Conservation (phyloP, 768 basidiomycete species). For the Termitomyces sp. region DNA sequence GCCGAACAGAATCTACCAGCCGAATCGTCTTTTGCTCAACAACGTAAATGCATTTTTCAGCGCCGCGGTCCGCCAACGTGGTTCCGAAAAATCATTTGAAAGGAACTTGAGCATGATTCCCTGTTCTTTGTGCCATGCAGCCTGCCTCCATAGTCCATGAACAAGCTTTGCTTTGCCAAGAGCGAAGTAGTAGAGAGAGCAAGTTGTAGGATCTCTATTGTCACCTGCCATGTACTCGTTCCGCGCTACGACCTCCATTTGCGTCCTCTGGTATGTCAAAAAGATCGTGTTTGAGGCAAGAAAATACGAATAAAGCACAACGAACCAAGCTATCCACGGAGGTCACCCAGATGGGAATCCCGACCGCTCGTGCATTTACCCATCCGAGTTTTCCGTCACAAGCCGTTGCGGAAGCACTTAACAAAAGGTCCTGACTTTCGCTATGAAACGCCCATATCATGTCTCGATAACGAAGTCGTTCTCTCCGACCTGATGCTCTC, state of each 20-base stretch:
- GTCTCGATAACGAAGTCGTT: slow-evolving; percentile 86
- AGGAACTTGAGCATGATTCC: slow-evolving; percentile 87
- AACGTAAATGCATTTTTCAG: slow-evolving; percentile 95
- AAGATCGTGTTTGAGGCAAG: slow-evolving; percentile 2
- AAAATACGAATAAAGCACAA: slow-evolving; percentile 5
- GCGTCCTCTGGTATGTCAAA: slow-evolving; percentile 50
- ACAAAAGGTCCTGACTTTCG: slow-evolving; percentile 83
- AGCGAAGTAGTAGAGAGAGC: slow-evolving; percentile 93
- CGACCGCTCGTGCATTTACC: slow-evolving; percentile 82
- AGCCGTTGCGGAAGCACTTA: slow-evolving; percentile 62
- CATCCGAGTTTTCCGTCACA: slow-evolving; percentile 87
- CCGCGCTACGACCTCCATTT: slow-evolving; percentile 84
- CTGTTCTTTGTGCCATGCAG: slow-evolving; percentile 91
- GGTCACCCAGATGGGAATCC: slow-evolving; percentile 84
- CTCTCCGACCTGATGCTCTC: slow-evolving; percentile 53
- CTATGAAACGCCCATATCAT: slow-evolving; percentile 98
- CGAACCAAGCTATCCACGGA: slow-evolving; percentile 76
- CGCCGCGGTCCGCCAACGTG: slow-evolving; percentile 89
- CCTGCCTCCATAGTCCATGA: slow-evolving; percentile 94
- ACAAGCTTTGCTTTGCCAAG: slow-evolving; percentile 90
- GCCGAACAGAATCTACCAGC: slow-evolving; percentile 38
- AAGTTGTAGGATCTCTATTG: slow-evolving; percentile 80
- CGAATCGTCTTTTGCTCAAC: slow-evolving; percentile 86
- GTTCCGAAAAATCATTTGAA: slow-evolving; percentile 78
- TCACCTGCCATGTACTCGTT: slow-evolving; percentile 91